Conservation (phyloP, 2,329 filamentous ascomycete species). For the Cadophora gregata region DNA sequence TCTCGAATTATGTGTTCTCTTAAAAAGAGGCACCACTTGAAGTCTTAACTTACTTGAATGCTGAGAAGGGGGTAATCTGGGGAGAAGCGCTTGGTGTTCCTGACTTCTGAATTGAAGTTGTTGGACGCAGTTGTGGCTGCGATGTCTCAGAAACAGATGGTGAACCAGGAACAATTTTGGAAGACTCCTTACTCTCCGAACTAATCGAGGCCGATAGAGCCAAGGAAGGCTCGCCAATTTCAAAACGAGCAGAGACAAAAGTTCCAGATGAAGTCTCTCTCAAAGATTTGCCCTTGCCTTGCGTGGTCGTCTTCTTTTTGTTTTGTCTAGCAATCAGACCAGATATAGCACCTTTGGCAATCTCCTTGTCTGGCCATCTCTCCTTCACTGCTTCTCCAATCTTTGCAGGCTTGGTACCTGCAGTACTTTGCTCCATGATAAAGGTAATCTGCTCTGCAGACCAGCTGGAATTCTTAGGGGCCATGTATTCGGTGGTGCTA, state of each 20-base stretch:
- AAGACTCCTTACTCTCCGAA: background rate
- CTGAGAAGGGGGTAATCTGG: background rate
- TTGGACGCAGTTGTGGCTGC: background rate
- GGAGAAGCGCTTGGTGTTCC: background rate
- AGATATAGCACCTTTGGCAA: background rate
- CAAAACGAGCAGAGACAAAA: conserved; percentile 6
- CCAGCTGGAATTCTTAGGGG: background rate
- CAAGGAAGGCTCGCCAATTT: background rate
- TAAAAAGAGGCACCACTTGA: background rate
- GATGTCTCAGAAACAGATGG: conserved; percentile 6
- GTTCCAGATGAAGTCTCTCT: conserved; percentile 2
- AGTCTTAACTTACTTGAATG: background rate
- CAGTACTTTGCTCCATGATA: conserved; percentile 8
- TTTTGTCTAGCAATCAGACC: conserved; percentile 9
- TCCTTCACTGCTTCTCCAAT: conserved; percentile 2
- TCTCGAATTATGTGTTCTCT: background rate
- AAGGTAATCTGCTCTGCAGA: conserved; percentile 12
- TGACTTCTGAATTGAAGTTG: background rate
- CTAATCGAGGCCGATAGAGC: background rate
- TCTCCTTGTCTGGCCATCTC: conserved; percentile 11
- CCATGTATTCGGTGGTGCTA: background rate
- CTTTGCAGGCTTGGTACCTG: background rate
- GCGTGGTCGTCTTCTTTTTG: background rate
- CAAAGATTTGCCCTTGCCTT: background rate
- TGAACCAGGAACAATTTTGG: background rate